Percentiles rank a stretch among this genome's conserved stretches.
phyloP scores from a whole-genome alignment of 1,139 yeast species.

The Saccharomycopsis phalli region DNA sequence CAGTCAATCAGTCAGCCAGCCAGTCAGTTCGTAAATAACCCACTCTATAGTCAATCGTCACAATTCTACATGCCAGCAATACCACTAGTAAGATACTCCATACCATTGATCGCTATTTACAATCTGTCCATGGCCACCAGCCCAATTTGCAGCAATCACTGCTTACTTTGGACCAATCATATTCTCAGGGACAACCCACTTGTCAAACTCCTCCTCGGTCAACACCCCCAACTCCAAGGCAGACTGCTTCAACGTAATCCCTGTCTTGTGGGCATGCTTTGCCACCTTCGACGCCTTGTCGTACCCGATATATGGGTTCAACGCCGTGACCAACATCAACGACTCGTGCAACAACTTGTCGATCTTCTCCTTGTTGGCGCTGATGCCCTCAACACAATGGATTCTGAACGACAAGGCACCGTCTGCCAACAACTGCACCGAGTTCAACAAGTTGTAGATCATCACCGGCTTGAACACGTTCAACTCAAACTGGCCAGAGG shows the following conservation, averaged over 20 bases:
- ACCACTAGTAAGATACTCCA: not conserved
- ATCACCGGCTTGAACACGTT: slow-evolving; percentile 96
- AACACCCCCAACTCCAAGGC: slow-evolving; percentile 86
- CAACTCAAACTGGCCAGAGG: slow-evolving; percentile 96
- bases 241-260: slow-evolving; percentile 87
- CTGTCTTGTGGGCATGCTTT: slow-evolving; percentile 97
- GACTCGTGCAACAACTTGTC: slow-evolving; percentile 85
- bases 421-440: slow-evolving; percentile 83
- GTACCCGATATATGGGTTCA: slow-evolving; percentile 97
- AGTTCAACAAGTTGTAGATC: slow-evolving; percentile 81
- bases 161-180: slow-evolving; percentile 81
- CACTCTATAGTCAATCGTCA: not conserved
- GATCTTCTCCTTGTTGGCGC: slow-evolving; percentile 83
- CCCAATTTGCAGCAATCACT: not conserved
- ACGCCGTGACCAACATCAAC: slow-evolving; percentile 94
- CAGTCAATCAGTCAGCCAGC: too few species aligned
- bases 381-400: slow-evolving; percentile 91
- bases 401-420: slow-evolving; percentile 83
- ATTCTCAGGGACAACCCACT: slow-evolving; percentile 96
- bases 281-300: slow-evolving; percentile 97
- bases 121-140: not conserved
- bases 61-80: not conserved
- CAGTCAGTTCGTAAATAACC: too few species aligned
- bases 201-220: slow-evolving; percentile 76
- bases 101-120: not conserved